Conservation (phyloP, 2,329 filamentous ascomycete species). For the Pseudocercospora ulei region DNA sequence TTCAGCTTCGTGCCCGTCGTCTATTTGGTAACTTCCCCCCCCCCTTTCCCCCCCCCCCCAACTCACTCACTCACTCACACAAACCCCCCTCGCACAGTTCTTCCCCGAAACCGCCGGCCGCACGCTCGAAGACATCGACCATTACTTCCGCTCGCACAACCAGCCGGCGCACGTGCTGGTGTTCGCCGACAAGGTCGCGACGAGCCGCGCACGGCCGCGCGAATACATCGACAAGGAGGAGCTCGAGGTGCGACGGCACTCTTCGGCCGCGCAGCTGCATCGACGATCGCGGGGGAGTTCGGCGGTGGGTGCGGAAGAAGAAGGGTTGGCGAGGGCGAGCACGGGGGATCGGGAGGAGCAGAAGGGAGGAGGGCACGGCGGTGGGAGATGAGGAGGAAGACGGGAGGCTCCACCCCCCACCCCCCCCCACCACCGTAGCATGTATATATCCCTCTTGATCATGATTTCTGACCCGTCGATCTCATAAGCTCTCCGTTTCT, state of each 20-base stretch:
- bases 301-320: too few species aligned
- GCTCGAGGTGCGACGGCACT: slow-evolving; percentile 31
- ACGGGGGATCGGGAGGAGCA: not conserved
- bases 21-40: slow-evolving; percentile 29
- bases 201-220: slow-evolving; percentile 39
- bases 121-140: slow-evolving; percentile 32
- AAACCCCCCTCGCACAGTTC: slow-evolving; percentile 15
- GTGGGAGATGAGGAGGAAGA: not conserved
- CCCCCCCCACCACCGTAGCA: too few species aligned
- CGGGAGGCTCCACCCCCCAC: too few species aligned
- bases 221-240: slow-evolving; percentile 44
- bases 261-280: too few species aligned
- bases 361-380: not conserved
- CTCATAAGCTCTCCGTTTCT: too few species aligned
- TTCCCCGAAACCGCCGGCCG: slow-evolving; percentile 33
- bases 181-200: slow-evolving; percentile 43
- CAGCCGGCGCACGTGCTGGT: slow-evolving; percentile 37
- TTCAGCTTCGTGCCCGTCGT: slow-evolving; percentile 42
- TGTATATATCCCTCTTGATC: too few species aligned
- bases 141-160: slow-evolving; percentile 25
- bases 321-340: too few species aligned
- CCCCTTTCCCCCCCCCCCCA: slow-evolving; percentile 6
- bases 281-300: too few species aligned
- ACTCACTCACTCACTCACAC: slow-evolving; percentile 1
- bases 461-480: too few species aligned